These are phyloP conservation scores for Suillus clintonianus DNA, from an alignment of 768 basidiomycete species.

Conservation along the genomic window DNA sequence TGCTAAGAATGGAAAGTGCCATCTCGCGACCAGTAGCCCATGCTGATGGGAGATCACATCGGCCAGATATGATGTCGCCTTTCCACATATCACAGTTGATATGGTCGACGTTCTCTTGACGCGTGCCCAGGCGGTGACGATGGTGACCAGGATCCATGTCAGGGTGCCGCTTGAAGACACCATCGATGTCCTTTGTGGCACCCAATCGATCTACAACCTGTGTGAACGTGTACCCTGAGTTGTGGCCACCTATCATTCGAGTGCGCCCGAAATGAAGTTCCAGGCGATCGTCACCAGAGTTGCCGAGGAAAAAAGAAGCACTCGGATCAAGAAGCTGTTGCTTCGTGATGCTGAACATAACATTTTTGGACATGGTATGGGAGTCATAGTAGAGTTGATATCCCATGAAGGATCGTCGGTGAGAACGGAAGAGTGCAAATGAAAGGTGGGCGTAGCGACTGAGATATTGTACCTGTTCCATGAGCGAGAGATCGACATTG, in stretches of 20 bases:
- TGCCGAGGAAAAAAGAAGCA: constrained; percentile 20
- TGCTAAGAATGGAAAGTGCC: too few species aligned
- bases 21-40: too few species aligned
- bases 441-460: neutral
- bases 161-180: constrained; percentile 19
- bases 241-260: constrained; percentile 23
- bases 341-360: constrained; percentile 15
- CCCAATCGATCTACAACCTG: constrained; percentile 4
- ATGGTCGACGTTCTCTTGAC: constrained; percentile 20
- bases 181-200: constrained; percentile 13
- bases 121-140: constrained; percentile 10
- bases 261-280: constrained; percentile 29
- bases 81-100: constrained; percentile 1
- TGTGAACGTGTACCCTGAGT: constrained; percentile 5
- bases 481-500: neutral
- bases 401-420: constrained; percentile 26
- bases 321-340: constrained; percentile 17
- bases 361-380: constrained; percentile 31
- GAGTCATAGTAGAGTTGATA: constrained; percentile 24
- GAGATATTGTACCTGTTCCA: neutral
- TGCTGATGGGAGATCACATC: neutral
- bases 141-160: constrained; percentile 25
- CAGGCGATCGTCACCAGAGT: constrained; percentile 29
- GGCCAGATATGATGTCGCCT: neutral
- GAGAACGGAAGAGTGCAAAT: neutral